Percentiles rank a stretch among this genome's conserved stretches.
phyloP scores from a whole-genome alignment of 2,329 filamentous ascomycete species.

The Paraconiothyrium sp. region DNA sequence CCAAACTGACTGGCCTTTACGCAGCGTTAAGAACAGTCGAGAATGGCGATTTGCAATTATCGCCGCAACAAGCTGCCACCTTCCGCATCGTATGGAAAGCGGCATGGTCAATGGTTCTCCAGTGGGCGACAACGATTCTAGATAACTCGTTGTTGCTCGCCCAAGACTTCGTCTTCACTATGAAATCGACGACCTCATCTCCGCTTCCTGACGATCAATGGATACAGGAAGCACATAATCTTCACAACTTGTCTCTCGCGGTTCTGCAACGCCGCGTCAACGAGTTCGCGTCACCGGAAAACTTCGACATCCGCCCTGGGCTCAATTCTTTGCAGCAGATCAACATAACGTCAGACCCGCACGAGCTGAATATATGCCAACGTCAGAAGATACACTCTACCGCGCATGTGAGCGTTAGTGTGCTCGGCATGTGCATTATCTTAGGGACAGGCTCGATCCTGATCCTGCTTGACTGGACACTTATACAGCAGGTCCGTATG shows the following conservation, averaged over 20 bases:
- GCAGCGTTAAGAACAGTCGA: constrained; percentile 20
- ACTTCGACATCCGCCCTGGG: constrained; percentile 24
- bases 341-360: constrained; percentile 20
- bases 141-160: constrained; percentile 27
- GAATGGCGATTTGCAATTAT: constrained; percentile 20
- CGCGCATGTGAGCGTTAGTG: constrained; percentile 27
- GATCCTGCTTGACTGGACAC: constrained; percentile 32
- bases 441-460: constrained; percentile 29
- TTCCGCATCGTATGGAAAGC: constrained; percentile 29
- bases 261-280: constrained; percentile 31
- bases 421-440: constrained; percentile 35
- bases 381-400: constrained; percentile 29
- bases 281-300: constrained; percentile 27
- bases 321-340: constrained; percentile 21
- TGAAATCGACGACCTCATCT: constrained; percentile 19
- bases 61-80: constrained; percentile 20
- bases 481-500: constrained; percentile 16
- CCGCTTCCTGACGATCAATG: constrained; percentile 25
- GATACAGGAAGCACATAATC: constrained; percentile 28
- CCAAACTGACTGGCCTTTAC: constrained; percentile 28
- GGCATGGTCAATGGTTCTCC: constrained; percentile 29
- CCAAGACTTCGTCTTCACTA: constrained; percentile 29
- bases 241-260: constrained; percentile 36
- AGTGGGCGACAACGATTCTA: constrained; percentile 28
- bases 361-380: constrained; percentile 24